A percentile compares a stretch with the other conserved stretches of the same genome.
Conservation (phyloP, 768 basidiomycete genomes). For the Galerina sulciceps region DNA sequence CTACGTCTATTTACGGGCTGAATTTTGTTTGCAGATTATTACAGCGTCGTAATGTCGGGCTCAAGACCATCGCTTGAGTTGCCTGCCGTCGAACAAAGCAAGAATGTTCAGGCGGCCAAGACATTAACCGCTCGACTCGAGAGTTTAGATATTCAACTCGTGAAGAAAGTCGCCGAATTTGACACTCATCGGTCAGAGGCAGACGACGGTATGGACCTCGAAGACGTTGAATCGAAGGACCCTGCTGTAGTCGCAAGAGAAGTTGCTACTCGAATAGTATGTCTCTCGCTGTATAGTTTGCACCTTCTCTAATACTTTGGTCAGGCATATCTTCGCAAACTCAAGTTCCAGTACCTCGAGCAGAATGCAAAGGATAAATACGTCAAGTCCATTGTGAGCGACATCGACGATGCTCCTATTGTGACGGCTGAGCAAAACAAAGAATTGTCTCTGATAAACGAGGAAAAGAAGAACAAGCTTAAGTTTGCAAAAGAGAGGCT, state of each 20-base stretch:
- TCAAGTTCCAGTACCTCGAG: constrained; percentile 90
- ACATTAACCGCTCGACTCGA: constrained; percentile 37
- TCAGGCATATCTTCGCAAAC: constrained; percentile 70
- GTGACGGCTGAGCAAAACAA: constrained; percentile 84
- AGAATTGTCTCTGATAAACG: constrained; percentile 59
- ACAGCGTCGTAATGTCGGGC: constrained; percentile 7
- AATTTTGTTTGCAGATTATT: background rate
- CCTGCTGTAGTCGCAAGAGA: constrained; percentile 62
- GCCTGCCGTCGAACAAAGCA: constrained; percentile 33
- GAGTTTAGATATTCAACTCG: constrained; percentile 39
- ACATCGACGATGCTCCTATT: constrained; percentile 80
- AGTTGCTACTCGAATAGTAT: constrained; percentile 64
- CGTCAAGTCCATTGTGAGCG: constrained; percentile 83
- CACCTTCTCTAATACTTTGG: background rate
- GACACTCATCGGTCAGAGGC: constrained; percentile 37
- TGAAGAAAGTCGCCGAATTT: constrained; percentile 39
- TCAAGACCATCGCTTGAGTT: constrained; percentile 26
- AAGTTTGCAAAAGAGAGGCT: constrained; percentile 68
- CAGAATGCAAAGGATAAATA: constrained; percentile 92
- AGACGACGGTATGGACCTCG: constrained; percentile 31
- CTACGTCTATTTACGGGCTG: background rate
- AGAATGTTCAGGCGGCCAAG: constrained; percentile 36
- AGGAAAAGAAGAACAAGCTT: constrained; percentile 70
- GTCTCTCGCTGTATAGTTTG: constrained; percentile 23
- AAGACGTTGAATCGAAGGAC: constrained; percentile 47